phyloP scores from a whole-genome alignment of 106 monocot species.

The Ottelia alismoides region DNA sequence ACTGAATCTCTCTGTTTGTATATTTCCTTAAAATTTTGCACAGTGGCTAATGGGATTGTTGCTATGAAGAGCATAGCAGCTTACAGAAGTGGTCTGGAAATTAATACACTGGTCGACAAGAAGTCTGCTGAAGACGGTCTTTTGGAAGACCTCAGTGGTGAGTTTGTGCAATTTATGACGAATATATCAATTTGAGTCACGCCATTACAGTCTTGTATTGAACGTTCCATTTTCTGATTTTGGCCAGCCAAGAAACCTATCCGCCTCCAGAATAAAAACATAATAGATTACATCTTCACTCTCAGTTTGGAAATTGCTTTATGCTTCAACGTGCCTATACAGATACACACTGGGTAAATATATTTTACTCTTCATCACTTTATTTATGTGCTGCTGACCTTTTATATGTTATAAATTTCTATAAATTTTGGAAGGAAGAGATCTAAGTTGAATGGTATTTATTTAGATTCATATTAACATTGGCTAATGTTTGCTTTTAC shows the following conservation, averaged over 20 bases:
- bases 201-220: too few relatives aligned
- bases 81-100: constrained; percentile 87
- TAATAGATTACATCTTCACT: constrained; percentile 90
- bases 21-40: constrained; percentile 41
- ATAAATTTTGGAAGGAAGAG: too few relatives aligned
- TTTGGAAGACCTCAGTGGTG: constrained; percentile 58
- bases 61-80: constrained; percentile 93
- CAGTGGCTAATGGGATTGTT: constrained; percentile 61
- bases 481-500: too few relatives aligned
- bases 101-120: constrained; percentile 61
- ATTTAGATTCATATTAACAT: too few relatives aligned
- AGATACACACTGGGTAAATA: constrained; percentile 99
- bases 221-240: too few relatives aligned
- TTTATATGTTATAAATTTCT: too few relatives aligned
- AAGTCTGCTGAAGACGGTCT: constrained; percentile 75
- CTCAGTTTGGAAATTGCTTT: constrained; percentile 62
- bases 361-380: too few relatives aligned
- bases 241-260: constrained; percentile 58
- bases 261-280: constrained; percentile 66
- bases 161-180: too few relatives aligned
- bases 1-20: neutral
- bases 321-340: constrained; percentile 65
- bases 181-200: too few relatives aligned
- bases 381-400: too few relatives aligned
- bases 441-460: too few relatives aligned